These are phyloP conservation scores for Pleoardoris graminearum DNA, from an alignment of 2,329 filamentous ascomycete species.

Conservation along the genomic window DNA sequence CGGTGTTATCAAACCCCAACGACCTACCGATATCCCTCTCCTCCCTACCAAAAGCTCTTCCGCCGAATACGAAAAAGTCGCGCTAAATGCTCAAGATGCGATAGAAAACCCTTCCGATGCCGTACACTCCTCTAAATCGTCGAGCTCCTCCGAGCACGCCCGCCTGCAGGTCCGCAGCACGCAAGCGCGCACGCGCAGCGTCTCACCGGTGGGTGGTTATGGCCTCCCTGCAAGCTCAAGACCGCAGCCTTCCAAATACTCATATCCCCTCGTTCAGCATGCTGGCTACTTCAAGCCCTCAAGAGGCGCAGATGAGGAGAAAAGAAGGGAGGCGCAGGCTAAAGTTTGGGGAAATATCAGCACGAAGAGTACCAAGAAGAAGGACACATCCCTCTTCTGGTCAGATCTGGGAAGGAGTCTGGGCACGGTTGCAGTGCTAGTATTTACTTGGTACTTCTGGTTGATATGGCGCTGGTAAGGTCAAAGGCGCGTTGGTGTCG, in stretches of 20 bases:
- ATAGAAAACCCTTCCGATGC: constrained; percentile 16
- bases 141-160: constrained; percentile 29
- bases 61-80: constrained; percentile 33
- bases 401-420: constrained; percentile 65
- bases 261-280: constrained; percentile 46
- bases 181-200: constrained; percentile 42
- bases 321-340: constrained; percentile 28
- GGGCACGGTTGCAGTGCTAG: constrained; percentile 66
- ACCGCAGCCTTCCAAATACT: constrained; percentile 21
- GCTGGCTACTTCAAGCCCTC: constrained; percentile 45
- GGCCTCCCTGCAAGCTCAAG: constrained; percentile 22
- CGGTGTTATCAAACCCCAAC: constrained; percentile 18
- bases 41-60: constrained; percentile 33
- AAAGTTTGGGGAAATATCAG: constrained; percentile 37
- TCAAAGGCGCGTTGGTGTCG: no score
- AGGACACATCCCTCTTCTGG: constrained; percentile 52
- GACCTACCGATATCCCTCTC: constrained; percentile 22
- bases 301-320: constrained; percentile 15
- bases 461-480: constrained; percentile 64
- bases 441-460: constrained; percentile 67
- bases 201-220: constrained; percentile 43
- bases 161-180: constrained; percentile 33
- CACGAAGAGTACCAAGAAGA: constrained; percentile 40
- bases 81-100: constrained; percentile 12
- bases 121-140: constrained; percentile 36